Conservation (phyloP, 2,329 filamentous ascomycete genomes). For the Truncatella angustata region DNA sequence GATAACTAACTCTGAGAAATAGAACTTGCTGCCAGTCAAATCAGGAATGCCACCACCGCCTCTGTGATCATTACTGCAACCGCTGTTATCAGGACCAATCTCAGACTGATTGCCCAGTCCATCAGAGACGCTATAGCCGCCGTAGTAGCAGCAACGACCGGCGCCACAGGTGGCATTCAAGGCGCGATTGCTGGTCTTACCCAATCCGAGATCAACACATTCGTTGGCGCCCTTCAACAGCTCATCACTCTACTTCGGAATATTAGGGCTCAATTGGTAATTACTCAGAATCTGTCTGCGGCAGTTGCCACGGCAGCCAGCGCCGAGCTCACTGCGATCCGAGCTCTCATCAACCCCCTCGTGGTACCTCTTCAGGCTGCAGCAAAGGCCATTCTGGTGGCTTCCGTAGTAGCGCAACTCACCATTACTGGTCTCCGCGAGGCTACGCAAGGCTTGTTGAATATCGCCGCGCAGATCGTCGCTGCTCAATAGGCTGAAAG, state of each 20-base stretch:
- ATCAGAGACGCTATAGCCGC: neutral
- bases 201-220: neutral
- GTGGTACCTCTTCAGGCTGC: neutral
- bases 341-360: neutral
- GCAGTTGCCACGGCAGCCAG: neutral
- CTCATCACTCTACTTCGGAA: neutral
- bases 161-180: neutral
- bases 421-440: slow-evolving; percentile 4
- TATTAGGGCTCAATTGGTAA: neutral
- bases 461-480: neutral
- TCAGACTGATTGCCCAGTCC: neutral
- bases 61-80: neutral
- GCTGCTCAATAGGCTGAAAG: no score
- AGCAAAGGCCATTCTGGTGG: neutral
- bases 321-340: slow-evolving; percentile 1
- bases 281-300: neutral
- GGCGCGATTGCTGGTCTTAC: neutral
- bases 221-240: neutral
- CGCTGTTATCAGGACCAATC: neutral
- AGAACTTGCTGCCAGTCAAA: neutral
- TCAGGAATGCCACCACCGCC: neutral
- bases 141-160: neutral
- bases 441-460: neutral
- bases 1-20: neutral
- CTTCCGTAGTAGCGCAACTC: neutral